A percentile compares a stretch with the other conserved stretches of the same genome.
Evolutionary conservation across 1,139 yeast species (phyloP).

Genomic region (Kurtzmaniella quercitrusa): DNA sequence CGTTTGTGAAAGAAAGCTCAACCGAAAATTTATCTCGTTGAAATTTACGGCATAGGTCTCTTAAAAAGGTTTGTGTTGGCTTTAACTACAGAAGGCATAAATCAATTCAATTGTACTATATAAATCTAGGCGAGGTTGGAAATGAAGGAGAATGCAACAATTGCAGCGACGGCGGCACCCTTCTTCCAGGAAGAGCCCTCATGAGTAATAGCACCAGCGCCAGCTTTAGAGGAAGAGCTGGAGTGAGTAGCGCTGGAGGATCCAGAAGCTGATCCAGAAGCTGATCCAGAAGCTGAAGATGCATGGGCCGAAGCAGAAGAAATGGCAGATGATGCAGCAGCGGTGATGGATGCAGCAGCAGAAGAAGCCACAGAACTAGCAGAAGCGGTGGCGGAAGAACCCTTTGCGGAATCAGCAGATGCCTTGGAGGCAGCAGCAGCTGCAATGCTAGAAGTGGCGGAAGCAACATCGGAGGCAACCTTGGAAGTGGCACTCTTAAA

Average conservation of each 20-base stretch:
- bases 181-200: constrained; percentile 37
- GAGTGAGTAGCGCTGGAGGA: not conserved
- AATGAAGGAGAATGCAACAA: constrained; percentile 36
- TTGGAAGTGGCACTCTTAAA: constrained; percentile 9
- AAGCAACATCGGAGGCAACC: constrained; percentile 9
- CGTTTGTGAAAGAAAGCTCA: no score
- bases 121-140: constrained; percentile 25
- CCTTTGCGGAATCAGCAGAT: constrained; percentile 9
- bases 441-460: constrained; percentile 14
- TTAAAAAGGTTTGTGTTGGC: no score
- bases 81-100: no score
- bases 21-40: no score
- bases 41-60: no score
- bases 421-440: constrained; percentile 9
- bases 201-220: constrained; percentile 10
- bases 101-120: not conserved
- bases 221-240: constrained; percentile 8
- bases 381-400: constrained; percentile 5
- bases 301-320: constrained; percentile 5
- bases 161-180: constrained; percentile 33
- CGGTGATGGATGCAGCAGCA: constrained; percentile 8
- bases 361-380: constrained; percentile 7
- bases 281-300: constrained; percentile 7
- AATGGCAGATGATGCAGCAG: constrained; percentile 7
- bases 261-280: constrained; percentile 7